Percentiles rank a stretch among this genome's conserved stretches.
Conservation (phyloP, 805 yeast genomes). For the Sungouiella thailandica region DNA sequence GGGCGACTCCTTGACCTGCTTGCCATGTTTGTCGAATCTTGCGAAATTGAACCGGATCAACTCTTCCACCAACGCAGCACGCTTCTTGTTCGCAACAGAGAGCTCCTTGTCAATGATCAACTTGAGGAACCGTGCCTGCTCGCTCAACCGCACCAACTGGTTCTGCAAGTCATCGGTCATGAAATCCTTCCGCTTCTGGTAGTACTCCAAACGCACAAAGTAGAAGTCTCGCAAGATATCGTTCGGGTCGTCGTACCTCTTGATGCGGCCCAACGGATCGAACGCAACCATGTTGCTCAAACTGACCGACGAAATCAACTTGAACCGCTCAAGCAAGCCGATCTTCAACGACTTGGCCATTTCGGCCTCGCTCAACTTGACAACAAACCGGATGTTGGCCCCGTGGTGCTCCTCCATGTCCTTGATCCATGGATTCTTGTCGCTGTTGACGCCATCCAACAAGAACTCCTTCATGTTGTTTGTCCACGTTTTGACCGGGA, state of each 20-base stretch:
- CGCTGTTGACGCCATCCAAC: conserved; percentile 71
- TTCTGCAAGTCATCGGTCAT: conserved; percentile 64
- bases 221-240: conserved; percentile 84
- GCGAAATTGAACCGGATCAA: conserved; percentile 67
- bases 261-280: conserved; percentile 83
- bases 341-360: conserved; percentile 72
- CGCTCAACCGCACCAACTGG: conserved; percentile 67
- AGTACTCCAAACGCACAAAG: conserved; percentile 79
- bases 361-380: conserved; percentile 70
- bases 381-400: conserved; percentile 69
- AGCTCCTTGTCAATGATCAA: conserved; percentile 77
- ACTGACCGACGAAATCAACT: conserved; percentile 61
- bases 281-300: conserved; percentile 93
- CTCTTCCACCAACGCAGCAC: conserved; percentile 57
- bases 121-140: conserved; percentile 88
- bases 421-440: conserved; percentile 83
- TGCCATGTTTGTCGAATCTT: conserved; percentile 65
- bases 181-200: conserved; percentile 85
- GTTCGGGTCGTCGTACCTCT: conserved; percentile 68
- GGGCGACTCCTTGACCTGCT: conserved; percentile 41
- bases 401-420: conserved; percentile 95
- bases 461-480: conserved; percentile 82
- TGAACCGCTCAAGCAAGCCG: conserved; percentile 84
- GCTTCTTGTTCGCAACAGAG: conserved; percentile 68
- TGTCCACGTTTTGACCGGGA: conserved; percentile 93